Evolutionary conservation across 2,329 filamentous ascomycete genomes (phyloP).

Genomic region (Paracoccidioides brasiliensis): DNA sequence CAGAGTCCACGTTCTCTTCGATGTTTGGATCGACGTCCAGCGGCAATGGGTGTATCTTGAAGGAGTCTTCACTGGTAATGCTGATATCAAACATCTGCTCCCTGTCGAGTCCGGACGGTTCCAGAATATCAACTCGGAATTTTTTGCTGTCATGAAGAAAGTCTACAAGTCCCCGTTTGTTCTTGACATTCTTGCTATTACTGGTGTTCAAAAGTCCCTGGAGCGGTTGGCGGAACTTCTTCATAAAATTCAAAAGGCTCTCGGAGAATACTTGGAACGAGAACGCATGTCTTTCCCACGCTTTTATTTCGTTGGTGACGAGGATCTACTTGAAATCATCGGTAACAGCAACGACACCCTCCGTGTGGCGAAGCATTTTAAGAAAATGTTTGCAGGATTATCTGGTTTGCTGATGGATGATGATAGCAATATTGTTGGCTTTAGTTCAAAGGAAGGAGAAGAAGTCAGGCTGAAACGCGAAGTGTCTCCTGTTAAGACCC

Average conservation of each 20-base stretch:
- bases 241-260: conserved; percentile 97
- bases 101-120: conserved; percentile 95
- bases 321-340: conserved; percentile 96
- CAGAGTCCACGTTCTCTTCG: conserved; percentile 90
- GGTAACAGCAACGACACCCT: conserved; percentile 97
- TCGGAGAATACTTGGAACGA: conserved; percentile 95
- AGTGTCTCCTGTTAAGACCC: conserved; percentile 83
- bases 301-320: conserved; percentile 99
- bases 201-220: conserved; percentile 87
- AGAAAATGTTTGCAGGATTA: conserved; percentile 99
- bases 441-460: conserved; percentile 92
- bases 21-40: conserved; percentile 99
- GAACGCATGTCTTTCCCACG: conserved; percentile 94
- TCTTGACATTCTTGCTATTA: conserved; percentile 88
- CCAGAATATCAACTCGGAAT: conserved; percentile 98
- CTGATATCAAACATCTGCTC: conserved; percentile 94
- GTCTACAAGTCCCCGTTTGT: conserved; percentile 94
- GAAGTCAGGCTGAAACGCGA: conserved; percentile 75
- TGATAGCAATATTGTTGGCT: conserved; percentile 75
- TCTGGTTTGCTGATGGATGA: conserved; percentile 86
- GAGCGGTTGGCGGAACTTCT: conserved; percentile 92
- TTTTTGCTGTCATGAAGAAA: conserved; percentile 98
- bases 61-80: conserved; percentile 96
- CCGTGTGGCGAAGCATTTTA: conserved; percentile 95
- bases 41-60: conserved; percentile 99